Evolutionary conservation across 1,139 yeast genomes (phyloP).

Genomic region (Pichia sp.): DNA sequence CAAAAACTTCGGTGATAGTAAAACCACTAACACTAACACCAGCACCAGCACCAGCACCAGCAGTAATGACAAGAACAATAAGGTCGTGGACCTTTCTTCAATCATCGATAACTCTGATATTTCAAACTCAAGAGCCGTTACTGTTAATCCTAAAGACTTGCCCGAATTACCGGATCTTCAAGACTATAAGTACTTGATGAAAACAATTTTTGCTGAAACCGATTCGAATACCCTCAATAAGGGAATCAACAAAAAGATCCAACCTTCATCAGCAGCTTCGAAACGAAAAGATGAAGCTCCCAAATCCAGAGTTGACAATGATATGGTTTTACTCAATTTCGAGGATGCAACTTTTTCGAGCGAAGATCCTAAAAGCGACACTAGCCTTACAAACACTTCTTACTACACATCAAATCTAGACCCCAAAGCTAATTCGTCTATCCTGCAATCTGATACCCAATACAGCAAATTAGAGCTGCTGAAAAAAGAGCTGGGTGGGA

Average conservation of each 20-base stretch:
- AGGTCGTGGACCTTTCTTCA: background rate
- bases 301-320: constrained; percentile 8
- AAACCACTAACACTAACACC: background rate
- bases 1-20: background rate
- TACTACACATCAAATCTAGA: constrained; percentile 8
- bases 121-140: constrained; percentile 12
- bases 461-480: constrained; percentile 18
- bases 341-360: constrained; percentile 1
- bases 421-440: background rate
- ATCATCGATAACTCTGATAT: constrained; percentile 9
- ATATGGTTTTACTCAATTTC: constrained; percentile 10
- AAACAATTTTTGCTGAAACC: constrained; percentile 28
- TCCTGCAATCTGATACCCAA: background rate
- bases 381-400: background rate
- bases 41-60: background rate
- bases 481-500: constrained; percentile 13
- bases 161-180: constrained; percentile 30
- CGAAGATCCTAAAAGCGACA: constrained; percentile 3
- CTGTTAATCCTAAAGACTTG: constrained; percentile 20
- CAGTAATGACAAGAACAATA: background rate
- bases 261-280: background rate
- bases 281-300: background rate
- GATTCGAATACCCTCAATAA: constrained; percentile 6
- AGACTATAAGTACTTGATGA: constrained; percentile 32
- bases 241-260: background rate